Evolutionary conservation across 2,329 filamentous ascomycete genomes (phyloP).

Genomic region (Verticillium nonalfalfae): DNA sequence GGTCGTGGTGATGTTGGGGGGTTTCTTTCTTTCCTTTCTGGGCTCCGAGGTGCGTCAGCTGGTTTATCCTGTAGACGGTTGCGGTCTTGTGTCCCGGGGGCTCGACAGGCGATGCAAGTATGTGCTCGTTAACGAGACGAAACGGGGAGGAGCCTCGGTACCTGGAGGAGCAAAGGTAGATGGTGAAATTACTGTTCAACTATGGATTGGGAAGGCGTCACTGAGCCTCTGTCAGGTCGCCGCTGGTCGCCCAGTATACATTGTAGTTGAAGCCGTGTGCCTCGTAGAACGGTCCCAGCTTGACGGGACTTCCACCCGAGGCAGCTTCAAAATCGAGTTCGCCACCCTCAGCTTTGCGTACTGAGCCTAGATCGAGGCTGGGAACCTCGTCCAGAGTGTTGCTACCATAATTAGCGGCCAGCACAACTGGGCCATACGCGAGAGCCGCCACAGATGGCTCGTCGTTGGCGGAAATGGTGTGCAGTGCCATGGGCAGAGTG

Average conservation of each 20-base stretch:
- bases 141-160: too few relatives aligned
- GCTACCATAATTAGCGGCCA: constrained; percentile 38
- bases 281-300: constrained; percentile 31
- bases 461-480: constrained; percentile 39
- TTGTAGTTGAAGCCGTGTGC: constrained; percentile 34
- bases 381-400: constrained; percentile 17
- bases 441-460: constrained; percentile 33
- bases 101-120: too few relatives aligned
- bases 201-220: not conserved
- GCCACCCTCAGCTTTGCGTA: constrained; percentile 15
- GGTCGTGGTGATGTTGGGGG: not conserved
- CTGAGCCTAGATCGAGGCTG: constrained; percentile 19
- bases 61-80: too few relatives aligned
- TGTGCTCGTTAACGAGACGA: too few relatives aligned
- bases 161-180: not conserved
- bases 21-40: not conserved
- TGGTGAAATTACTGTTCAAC: not conserved
- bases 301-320: constrained; percentile 20
- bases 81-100: too few relatives aligned
- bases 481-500: constrained; percentile 37
- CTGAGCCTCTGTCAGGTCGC: not conserved
- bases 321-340: constrained; percentile 25
- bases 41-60: not conserved
- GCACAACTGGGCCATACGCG: constrained; percentile 37
- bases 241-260: constrained; percentile 28